These are phyloP conservation scores for Phytomonas sp. DNA, from an alignment of 208 protist genomes.

Conservation along the genomic window DNA sequence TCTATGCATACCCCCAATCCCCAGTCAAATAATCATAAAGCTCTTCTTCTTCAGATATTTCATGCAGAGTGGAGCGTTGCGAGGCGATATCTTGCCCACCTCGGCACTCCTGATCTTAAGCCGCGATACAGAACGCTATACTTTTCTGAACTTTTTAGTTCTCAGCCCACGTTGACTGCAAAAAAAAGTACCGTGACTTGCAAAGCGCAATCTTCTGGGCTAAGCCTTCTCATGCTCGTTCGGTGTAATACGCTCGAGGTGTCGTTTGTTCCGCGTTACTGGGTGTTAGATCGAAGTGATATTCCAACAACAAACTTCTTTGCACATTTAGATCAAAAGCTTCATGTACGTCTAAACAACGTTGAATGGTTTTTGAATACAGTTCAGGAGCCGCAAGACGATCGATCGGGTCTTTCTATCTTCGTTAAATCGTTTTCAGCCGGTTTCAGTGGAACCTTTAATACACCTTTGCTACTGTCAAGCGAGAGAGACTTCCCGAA, in stretches of 20 bases:
- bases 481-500: slow-evolving; percentile 9
- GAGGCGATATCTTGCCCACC: slow-evolving; percentile 6
- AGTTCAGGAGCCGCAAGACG: slow-evolving; percentile 15
- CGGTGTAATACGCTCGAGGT: slow-evolving; percentile 6
- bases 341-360: slow-evolving; percentile 11
- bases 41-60: not conserved
- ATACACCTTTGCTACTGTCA: slow-evolving; percentile 43
- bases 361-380: slow-evolving; percentile 17
- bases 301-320: slow-evolving; percentile 10
- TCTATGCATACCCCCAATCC: not conserved
- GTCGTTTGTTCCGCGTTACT: slow-evolving; percentile 14
- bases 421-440: slow-evolving; percentile 26
- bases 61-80: slow-evolving; percentile 5
- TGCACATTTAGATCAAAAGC: slow-evolving; percentile 20
- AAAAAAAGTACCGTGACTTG: not conserved
- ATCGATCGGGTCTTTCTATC: slow-evolving; percentile 31
- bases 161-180: not conserved
- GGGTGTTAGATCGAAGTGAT: not conserved
- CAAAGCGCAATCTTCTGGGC: not conserved
- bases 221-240: slow-evolving; percentile 7
- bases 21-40: not conserved
- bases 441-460: slow-evolving; percentile 37
- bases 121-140: not conserved
- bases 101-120: not conserved
- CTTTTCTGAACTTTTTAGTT: not conserved